Base-by-base conservation (phyloP, 1,139 yeast species). In the Taphrina betulina region DNA sequence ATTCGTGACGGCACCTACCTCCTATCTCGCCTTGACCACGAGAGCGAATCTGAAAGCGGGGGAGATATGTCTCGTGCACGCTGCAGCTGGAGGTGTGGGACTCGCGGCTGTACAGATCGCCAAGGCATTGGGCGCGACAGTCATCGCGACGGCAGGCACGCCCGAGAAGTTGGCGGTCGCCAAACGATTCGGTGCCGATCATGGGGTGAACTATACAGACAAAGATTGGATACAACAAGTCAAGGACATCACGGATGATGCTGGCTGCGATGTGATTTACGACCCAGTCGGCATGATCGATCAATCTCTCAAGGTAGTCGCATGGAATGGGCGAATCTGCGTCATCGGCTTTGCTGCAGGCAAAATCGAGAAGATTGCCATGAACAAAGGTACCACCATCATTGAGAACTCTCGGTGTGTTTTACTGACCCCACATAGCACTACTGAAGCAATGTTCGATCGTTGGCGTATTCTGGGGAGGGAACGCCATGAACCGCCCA, bases 81-180 rank as follows among this genome's bases (percentile, higher is more conserved):
- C 57, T 12, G 57, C 53, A 7, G 57, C 57, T 3, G 80, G 81
- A 8, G 81, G 81, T 1, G 68, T 77, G 52, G 80, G 81, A 0
- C 67, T 75, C 58, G 76, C 75, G 64, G 80, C 77, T 1, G 52
- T 77, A 19, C 81, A 77, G 61, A 73, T 77, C 28, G 67, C 76
- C 55, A 69, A 67, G 53, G 64, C 67, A 29, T 75, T 69, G 58
- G 75, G 75, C n/a, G 70, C 74, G 58, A 61, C 70, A 34, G 67
- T 75, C 8, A 75, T 76, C 14, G 76, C 75, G 3, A 65, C 68
- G 44, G 81, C 57, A 4, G 56, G 50, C 7, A 24, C 57, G n/a
- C 28, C 33, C 3, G 53, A 53, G 19, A 53, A 53, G 76, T 60
- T 64, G 17, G 53, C 44, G 35, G 41, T 58, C 16, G 53, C 57